Percentiles rank a stretch among this genome's conserved stretches.
Evolutionary conservation across 371 early-diverging fungal species (phyloP).

Genomic region (Chytridiales sp.): DNA sequence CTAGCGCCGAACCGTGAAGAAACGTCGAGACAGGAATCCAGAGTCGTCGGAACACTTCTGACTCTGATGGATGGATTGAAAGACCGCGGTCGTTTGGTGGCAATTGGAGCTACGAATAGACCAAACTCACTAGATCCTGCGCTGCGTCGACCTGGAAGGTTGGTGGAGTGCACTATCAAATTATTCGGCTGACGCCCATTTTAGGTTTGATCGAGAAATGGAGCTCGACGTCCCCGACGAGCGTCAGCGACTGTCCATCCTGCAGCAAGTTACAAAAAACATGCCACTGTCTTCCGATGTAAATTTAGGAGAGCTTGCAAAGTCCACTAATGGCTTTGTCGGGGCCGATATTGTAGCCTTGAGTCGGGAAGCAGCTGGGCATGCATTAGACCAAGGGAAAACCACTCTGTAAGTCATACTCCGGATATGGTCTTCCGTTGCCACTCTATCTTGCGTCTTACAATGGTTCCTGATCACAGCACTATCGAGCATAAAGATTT

Average conservation of each 20-base stretch:
- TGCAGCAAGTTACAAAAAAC: slow-evolving; percentile 53
- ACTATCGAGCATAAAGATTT: too few relatives aligned
- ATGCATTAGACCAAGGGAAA: slow-evolving; percentile 10
- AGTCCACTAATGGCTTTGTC: slow-evolving; percentile 92
- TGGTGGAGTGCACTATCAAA: slow-evolving; percentile 25
- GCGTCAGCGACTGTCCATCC: slow-evolving; percentile 59
- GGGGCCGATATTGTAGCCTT: slow-evolving; percentile 93
- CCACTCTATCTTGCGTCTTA: too few relatives aligned
- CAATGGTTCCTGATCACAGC: too few relatives aligned
- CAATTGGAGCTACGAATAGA: slow-evolving; percentile 98
- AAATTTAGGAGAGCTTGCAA: slow-evolving; percentile 63
- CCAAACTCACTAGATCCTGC: slow-evolving; percentile 98
- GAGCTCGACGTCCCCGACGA: slow-evolving; percentile 77
- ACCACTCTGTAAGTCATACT: not conserved
- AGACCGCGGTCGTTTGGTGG: slow-evolving; percentile 61
- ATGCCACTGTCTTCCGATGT: slow-evolving; percentile 59
- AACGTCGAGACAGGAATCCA: slow-evolving; percentile 74
- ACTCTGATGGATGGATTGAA: slow-evolving; percentile 96
- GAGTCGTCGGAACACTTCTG: slow-evolving; percentile 95
- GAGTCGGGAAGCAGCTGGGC: slow-evolving; percentile 61
- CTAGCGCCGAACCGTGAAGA: slow-evolving; percentile 85
- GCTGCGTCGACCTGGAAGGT: slow-evolving; percentile 94
- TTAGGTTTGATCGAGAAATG: slow-evolving; percentile 92
- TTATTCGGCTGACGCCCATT: slow-evolving; percentile 1
- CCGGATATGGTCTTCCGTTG: too few relatives aligned